Percentiles rank a stretch among this genome's conserved stretches.
These are phyloP conservation scores for Microcyclospora tardicrescens DNA, from an alignment of 2,329 filamentous ascomycete genomes.

Conservation along the genomic window DNA sequence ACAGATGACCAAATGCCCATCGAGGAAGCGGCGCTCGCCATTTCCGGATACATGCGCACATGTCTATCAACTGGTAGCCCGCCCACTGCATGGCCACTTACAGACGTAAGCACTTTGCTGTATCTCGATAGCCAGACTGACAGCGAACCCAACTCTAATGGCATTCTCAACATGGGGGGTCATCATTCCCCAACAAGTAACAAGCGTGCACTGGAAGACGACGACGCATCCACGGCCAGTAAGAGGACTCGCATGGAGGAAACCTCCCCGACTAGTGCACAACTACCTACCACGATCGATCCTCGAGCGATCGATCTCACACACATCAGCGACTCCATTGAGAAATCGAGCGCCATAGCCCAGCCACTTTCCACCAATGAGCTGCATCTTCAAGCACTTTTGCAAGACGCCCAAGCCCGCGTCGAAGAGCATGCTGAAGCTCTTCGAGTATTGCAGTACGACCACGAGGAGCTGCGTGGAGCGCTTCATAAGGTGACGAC, in stretches of 20 bases:
- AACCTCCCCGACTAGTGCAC: constrained; percentile 1
- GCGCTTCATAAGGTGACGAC: constrained; percentile 13
- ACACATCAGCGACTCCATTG: constrained; percentile 31
- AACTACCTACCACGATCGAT: constrained; percentile 18
- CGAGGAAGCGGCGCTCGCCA: constrained; percentile 10
- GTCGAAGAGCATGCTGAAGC: constrained; percentile 18
- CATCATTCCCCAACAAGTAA: background rate
- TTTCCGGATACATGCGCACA: constrained; percentile 9
- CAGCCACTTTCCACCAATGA: background rate
- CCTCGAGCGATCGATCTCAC: constrained; percentile 25
- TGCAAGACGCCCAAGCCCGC: constrained; percentile 12
- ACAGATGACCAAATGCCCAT: constrained; percentile 10
- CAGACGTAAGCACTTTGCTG: constrained; percentile 13
- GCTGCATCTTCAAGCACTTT: constrained; percentile 2
- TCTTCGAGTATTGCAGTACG: constrained; percentile 21
- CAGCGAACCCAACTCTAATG: constrained; percentile 10
- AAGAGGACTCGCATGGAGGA: constrained; percentile 17
- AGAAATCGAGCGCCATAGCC: constrained; percentile 12
- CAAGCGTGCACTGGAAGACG: constrained; percentile 8
- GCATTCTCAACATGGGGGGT: background rate
- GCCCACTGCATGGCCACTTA: constrained; percentile 13
- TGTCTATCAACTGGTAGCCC: background rate
- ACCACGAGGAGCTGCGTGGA: constrained; percentile 20
- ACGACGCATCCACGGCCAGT: constrained; percentile 3
- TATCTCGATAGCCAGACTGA: constrained; percentile 23